Evolutionary conservation across 257 asterid genomes (phyloP), one percentile per base, ranked within the genome.

Genomic region (Solanum peruvianum): DNA sequence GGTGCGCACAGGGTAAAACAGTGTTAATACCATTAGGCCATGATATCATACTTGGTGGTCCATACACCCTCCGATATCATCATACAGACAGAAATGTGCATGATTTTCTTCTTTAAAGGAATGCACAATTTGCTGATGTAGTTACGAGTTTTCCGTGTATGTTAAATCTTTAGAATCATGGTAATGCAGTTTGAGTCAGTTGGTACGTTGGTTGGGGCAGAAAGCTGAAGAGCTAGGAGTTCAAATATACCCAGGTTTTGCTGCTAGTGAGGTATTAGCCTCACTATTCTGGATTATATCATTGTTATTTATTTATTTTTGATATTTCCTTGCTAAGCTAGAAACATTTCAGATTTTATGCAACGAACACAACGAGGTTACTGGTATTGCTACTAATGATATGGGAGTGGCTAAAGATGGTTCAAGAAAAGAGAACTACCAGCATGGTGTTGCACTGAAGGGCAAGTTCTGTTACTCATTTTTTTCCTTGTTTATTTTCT

Each of bases 181-280:
- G 67, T 91, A 77, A 60, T 93, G 87, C 94, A 97, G 99, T 91
- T 92, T 97, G 94, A 95, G 99, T 92, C 98, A 96, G 90, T 87
- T 97, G 71, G 99, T 97, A 33, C 94, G 97, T 45, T 97, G 99
- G 99, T 87, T 97, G 95, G 99, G 96, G 86, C 72, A 76, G 89
- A 96, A 96, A 92, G 99, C 99, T 89, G 99, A 97, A 95, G 98
- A 97, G 88, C 86, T 97, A 92, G 99, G 99, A 89, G 94, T 96
- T 78, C 99, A 97, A 90, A 94, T 97, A 90, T 97, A 97, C 92
- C 98, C 99, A 15, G 99, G 99, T 81, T 97, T 97, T 91, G 99
- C 99, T 86, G 99, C 99, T 89, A 93, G 96, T 89, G 99, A 97
- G 99, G 99, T 97, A 89, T 52, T 87, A 80, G 83, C 35, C 85